A percentile compares a stretch with the other conserved stretches of the same genome.
phyloP scores from a whole-genome alignment of 2,329 filamentous ascomycete genomes.

The Lasiodiplodia citricola region DNA sequence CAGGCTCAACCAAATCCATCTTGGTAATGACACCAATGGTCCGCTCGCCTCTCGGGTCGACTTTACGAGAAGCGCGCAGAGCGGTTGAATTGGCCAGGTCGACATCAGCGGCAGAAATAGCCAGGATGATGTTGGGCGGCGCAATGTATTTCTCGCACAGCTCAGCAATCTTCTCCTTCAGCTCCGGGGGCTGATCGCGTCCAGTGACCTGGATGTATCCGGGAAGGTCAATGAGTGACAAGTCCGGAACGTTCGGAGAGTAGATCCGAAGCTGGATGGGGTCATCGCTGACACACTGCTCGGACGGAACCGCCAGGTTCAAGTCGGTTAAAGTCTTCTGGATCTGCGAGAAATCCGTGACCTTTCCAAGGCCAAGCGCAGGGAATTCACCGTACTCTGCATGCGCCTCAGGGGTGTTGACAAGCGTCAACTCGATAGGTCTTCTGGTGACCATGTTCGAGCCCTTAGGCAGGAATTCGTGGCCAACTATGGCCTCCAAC shows the following conservation, averaged over 20 bases:
- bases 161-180: constrained; percentile 95
- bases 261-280: constrained; percentile 96
- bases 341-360: constrained; percentile 89
- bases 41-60: constrained; percentile 91
- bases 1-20: constrained; percentile 93
- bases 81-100: constrained; percentile 97
- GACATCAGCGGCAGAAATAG: constrained; percentile 96
- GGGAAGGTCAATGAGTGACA: constrained; percentile 94
- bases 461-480: constrained; percentile 98
- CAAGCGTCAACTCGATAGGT: constrained; percentile 92
- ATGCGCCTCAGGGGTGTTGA: constrained; percentile 88
- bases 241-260: constrained; percentile 91
- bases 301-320: constrained; percentile 88
- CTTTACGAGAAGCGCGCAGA: constrained; percentile 83
- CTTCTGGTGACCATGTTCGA: constrained; percentile 97
- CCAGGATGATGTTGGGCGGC: constrained; percentile 91
- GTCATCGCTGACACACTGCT: constrained; percentile 93
- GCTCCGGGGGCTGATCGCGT: constrained; percentile 83
- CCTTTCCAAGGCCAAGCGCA: constrained; percentile 83
- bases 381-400: constrained; percentile 97
- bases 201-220: constrained; percentile 97
- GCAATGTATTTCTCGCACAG: constrained; percentile 99
- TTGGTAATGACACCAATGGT: constrained; percentile 99
- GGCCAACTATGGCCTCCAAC: constrained; percentile 93
- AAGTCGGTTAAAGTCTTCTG: constrained; percentile 94